These are phyloP conservation scores for Paramecium biaurelia DNA, from an alignment of 73 alveolate genomes.

Conservation along the genomic window DNA sequence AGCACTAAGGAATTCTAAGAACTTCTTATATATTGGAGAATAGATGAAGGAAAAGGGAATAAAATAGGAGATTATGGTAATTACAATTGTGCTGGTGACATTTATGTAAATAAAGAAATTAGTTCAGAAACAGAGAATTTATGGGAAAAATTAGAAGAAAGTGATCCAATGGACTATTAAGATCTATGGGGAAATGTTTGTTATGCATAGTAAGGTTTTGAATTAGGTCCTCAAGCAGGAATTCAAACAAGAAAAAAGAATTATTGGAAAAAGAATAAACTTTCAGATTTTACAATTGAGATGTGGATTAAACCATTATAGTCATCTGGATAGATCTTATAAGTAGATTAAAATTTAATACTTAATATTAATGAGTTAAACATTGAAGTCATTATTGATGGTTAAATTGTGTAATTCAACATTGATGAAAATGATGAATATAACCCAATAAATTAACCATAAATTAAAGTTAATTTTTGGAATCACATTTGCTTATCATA, in stretches of 20 bases:
- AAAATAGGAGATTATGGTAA: conserved; percentile 31
- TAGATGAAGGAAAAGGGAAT: conserved; percentile 41
- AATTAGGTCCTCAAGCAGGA: neutral
- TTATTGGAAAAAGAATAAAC: conserved; percentile 15
- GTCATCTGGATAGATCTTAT: neutral
- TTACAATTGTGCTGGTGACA: neutral
- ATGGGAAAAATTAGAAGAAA: conserved; percentile 47
- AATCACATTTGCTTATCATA: conserved; percentile 12
- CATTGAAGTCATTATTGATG: neutral
- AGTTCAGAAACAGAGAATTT: conserved; percentile 6
- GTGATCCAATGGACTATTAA: conserved; percentile 40
- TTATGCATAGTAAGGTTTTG: neutral
- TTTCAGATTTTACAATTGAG: neutral
- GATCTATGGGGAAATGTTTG: conserved; percentile 35
- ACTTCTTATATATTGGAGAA: conserved; percentile 29
- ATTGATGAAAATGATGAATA: neutral
- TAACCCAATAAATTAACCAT: neutral
- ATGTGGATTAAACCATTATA: conserved; percentile 4
- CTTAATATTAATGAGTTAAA: neutral
- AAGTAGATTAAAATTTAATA: neutral
- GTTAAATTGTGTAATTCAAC: neutral
- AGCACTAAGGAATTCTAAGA: conserved; percentile 37
- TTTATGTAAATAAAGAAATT: neutral
- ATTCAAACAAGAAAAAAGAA: conserved; percentile 20
- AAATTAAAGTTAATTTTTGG: neutral